Conservation (phyloP, 495 filamentous ascomycete genomes). For the Articulospora tetracladia region DNA sequence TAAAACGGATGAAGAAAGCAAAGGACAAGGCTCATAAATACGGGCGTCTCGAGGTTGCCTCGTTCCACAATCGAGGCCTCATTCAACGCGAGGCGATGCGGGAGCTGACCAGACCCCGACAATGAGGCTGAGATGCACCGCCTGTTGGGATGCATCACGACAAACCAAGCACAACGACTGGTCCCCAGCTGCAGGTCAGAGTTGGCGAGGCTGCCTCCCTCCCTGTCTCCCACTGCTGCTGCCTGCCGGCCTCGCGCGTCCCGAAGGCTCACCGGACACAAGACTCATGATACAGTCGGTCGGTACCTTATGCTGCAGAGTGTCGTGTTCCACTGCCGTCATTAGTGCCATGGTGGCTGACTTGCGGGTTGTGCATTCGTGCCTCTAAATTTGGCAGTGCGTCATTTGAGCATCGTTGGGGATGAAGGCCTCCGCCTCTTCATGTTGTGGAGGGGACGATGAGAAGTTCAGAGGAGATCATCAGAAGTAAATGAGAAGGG, state of each 20-base stretch:
- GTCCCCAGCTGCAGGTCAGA: not conserved
- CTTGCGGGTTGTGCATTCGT: too few relatives aligned
- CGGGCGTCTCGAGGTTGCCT: not conserved
- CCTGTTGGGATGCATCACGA: not conserved
- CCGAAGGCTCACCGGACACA: not conserved
- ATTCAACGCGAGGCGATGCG: not conserved
- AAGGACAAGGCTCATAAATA: too few relatives aligned
- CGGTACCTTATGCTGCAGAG: not conserved
- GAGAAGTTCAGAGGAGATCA: too few relatives aligned
- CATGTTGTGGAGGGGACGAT: too few relatives aligned
- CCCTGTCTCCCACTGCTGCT: too few relatives aligned
- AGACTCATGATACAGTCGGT: not conserved
- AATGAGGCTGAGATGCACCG: not conserved
- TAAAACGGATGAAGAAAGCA: not conserved
- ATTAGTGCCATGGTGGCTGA: too few relatives aligned
- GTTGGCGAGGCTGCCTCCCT: not conserved
- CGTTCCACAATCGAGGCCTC: too few relatives aligned
- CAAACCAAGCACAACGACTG: not conserved
- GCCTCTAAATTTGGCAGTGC: too few relatives aligned
- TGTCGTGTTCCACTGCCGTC: too few relatives aligned
- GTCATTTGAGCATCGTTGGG: too few relatives aligned
- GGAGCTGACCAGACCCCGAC: not conserved
- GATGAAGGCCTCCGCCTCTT: too few relatives aligned
- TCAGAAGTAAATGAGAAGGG: too few relatives aligned
- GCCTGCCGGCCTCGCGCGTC: not conserved